Percentiles rank a stretch among this genome's conserved stretches.
phyloP scores from a whole-genome alignment of 371 early-diverging fungal genomes.

The Blastocladiella emersonii region DNA sequence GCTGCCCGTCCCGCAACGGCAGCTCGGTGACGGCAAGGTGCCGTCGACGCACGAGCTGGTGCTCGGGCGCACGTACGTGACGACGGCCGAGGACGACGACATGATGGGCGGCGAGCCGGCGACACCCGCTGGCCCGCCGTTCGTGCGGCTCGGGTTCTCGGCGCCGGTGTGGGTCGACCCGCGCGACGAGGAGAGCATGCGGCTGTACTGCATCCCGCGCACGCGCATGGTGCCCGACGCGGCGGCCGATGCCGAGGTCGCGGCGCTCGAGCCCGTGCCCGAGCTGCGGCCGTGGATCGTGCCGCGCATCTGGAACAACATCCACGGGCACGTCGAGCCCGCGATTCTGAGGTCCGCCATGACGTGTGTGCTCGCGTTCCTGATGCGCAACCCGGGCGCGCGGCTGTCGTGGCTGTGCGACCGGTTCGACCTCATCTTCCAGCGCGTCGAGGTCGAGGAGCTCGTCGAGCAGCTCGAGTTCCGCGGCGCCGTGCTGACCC shows the following conservation, averaged over 20 bases:
- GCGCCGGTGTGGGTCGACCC: background rate
- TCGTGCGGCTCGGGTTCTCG: background rate
- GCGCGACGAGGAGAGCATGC: background rate
- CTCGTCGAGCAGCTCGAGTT: background rate
- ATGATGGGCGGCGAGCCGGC: background rate
- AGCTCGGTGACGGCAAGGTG: background rate
- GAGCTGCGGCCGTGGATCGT: background rate
- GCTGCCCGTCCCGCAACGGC: background rate
- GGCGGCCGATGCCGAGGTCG: background rate
- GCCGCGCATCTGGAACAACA: background rate
- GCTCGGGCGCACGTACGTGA: background rate
- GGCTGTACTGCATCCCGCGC: background rate
- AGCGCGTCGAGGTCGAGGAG: background rate
- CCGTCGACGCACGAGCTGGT: background rate
- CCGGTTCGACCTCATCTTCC: background rate
- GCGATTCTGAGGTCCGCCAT: background rate
- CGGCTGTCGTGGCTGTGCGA: background rate
- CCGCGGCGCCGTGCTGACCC: background rate
- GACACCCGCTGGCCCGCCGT: background rate
- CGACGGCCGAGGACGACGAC: background rate
- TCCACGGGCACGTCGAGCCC: background rate
- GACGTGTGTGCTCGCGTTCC: background rate
- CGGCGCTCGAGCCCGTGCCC: background rate
- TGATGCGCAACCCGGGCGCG: background rate
- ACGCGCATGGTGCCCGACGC: too few species aligned